Evolutionary conservation across 2,329 filamentous ascomycete genomes (phyloP).

Genomic region (Epichloe hybrida): DNA sequence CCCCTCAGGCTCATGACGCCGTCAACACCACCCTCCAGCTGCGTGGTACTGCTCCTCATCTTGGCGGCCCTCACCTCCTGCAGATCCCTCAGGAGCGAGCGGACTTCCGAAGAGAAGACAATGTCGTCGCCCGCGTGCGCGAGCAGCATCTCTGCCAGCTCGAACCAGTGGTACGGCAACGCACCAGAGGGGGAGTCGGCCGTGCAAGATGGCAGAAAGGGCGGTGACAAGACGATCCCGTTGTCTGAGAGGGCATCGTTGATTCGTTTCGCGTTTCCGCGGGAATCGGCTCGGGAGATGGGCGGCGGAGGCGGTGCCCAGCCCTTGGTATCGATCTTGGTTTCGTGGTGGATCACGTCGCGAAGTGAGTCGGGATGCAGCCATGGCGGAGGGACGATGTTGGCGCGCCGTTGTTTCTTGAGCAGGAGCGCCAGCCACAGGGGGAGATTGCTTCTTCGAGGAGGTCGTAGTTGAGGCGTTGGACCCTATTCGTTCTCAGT

Average conservation of each 20-base stretch:
- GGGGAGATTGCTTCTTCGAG: conserved; percentile 64
- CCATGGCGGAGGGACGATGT: conserved; percentile 86
- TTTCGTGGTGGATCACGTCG: conserved; percentile 70
- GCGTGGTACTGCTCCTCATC: conserved; percentile 60
- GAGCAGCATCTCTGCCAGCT: conserved; percentile 76
- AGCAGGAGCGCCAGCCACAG: conserved; percentile 92
- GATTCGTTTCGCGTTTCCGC: conserved; percentile 27
- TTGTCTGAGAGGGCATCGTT: conserved; percentile 11
- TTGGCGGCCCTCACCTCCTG: conserved; percentile 84
- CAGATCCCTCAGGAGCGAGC: conserved; percentile 65
- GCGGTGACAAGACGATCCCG: conserved; percentile 43
- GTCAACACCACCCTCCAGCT: conserved; percentile 56
- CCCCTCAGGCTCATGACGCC: conserved; percentile 58
- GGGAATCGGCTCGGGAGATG: conserved; percentile 36
- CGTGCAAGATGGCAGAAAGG: conserved; percentile 67
- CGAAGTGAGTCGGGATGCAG: conserved; percentile 63
- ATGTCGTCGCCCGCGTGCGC: conserved; percentile 79
- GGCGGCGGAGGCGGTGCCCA: conserved; percentile 69
- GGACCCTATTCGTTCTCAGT: conserved; percentile 45
- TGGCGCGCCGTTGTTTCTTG: conserved; percentile 85
- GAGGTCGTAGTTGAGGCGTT: conserved; percentile 64
- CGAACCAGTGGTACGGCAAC: conserved; percentile 91
- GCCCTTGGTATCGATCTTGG: conserved; percentile 50
- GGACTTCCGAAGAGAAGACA: conserved; percentile 55
- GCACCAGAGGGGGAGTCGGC: conserved; percentile 55